Base-by-base conservation (phyloP, 768 basidiomycete species). In the Suillus lakei region DNA sequence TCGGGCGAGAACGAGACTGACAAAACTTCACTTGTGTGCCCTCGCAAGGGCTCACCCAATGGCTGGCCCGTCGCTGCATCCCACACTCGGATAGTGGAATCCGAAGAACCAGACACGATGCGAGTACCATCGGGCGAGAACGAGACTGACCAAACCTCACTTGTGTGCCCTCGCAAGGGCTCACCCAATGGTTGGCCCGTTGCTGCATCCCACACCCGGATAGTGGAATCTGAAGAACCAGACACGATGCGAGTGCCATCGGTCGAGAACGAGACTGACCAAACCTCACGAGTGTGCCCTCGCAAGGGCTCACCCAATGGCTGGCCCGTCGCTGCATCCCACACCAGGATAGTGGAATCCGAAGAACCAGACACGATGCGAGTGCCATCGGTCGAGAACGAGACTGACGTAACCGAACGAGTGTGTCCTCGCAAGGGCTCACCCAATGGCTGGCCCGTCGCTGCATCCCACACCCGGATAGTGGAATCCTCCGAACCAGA, bases 391-490 rank as follows among this genome's bases (percentile, higher is more conserved):
- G 68, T 63, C 1, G 69, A 70, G 58, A 70, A 66, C 12, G 65
- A 53, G 34, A 63, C 48, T 16, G 67, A 68, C 1, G 1, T 4
- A 36, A 68, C 66, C 5, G 15, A 4, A 39, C 0, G 4, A 8
- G 43, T 63, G 56, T 68, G 67, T 21, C 67, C 67, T 48, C 30
- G 21, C 39, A 69, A 21, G 26, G 66, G 30, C 43, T 44, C 32
- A n/a, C 32, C 43, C 21, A 53, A 8, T 59, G 38, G 21, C 18
- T 44, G 36, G 12, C 64, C 62, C 4, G 61, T 73, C 16, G 54
- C 51, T 6, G 65, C 62, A 67, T 73, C 64, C 74, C 74, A 75
- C 23, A 69, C 6, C 5, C 61, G 32, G 28, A 74, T 43, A 15
- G 66, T 69, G 10, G 41, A 60, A 63, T 73, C 72, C 0, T 18